phyloP scores from a whole-genome alignment of 2,329 filamentous ascomycete species.

The Penicillium sp. region DNA sequence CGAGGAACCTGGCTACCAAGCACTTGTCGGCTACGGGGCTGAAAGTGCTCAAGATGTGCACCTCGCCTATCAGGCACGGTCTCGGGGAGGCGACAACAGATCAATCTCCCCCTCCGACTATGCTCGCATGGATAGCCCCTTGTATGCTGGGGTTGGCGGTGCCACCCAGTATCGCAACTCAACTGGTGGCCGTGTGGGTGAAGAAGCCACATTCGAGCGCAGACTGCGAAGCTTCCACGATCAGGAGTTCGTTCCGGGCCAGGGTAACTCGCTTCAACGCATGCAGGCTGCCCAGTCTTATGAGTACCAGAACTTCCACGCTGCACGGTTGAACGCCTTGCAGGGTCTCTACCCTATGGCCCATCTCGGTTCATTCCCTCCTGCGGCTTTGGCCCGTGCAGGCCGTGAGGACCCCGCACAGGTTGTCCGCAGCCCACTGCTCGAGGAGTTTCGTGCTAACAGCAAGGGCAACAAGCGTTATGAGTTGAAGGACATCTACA shows the following conservation, averaged over 20 bases:
- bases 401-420: slow-evolving; percentile 65
- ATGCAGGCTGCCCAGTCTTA: slow-evolving; percentile 41
- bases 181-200: slow-evolving; percentile 51
- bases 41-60: slow-evolving; percentile 41
- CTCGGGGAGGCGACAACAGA: slow-evolving; percentile 53
- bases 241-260: slow-evolving; percentile 41
- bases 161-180: slow-evolving; percentile 55
- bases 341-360: slow-evolving; percentile 47
- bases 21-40: slow-evolving; percentile 32
- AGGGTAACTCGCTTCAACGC: slow-evolving; percentile 38
- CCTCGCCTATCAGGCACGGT: slow-evolving; percentile 46
- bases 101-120: slow-evolving; percentile 55
- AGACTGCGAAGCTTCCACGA: slow-evolving; percentile 57
- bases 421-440: slow-evolving; percentile 70
- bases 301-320: slow-evolving; percentile 43
- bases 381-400: slow-evolving; percentile 47
- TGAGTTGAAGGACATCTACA: slow-evolving; percentile 88
- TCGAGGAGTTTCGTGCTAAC: slow-evolving; percentile 80
- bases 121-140: slow-evolving; percentile 52
- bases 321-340: slow-evolving; percentile 42
- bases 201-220: slow-evolving; percentile 56
- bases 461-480: slow-evolving; percentile 75
- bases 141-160: slow-evolving; percentile 55
- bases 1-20: slow-evolving; percentile 41
- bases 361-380: slow-evolving; percentile 38